Percentiles rank a stretch among this genome's conserved stretches.
Evolutionary conservation across 179 eudicot species (phyloP).

Genomic region (Silene noctiflora): DNA sequence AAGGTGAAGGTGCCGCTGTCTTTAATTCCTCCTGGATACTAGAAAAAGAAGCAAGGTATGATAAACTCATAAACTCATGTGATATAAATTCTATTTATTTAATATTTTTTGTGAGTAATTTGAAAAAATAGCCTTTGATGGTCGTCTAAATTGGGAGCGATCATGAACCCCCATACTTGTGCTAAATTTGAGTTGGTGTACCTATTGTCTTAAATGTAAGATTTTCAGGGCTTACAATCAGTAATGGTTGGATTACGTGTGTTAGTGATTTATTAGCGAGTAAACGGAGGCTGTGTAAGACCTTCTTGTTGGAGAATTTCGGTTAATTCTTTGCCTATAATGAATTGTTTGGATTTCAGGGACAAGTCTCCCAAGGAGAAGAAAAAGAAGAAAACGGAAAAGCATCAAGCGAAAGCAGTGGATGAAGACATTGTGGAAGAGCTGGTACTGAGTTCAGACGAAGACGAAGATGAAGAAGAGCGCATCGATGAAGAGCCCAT

Average conservation of each 20-base stretch:
- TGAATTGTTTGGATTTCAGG: constrained; percentile 30
- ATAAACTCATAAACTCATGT: neutral
- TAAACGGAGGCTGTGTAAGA: too few relatives aligned
- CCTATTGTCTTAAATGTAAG: too few relatives aligned
- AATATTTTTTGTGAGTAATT: neutral
- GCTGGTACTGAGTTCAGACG: constrained; percentile 85
- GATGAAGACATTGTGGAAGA: constrained; percentile 92
- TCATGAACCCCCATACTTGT: too few relatives aligned
- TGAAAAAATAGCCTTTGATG: neutral
- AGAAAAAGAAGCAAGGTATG: constrained; percentile 56
- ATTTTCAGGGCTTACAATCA: too few relatives aligned
- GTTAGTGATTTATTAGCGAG: too few relatives aligned
- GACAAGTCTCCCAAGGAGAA: constrained; percentile 37
- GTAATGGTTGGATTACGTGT: too few relatives aligned
- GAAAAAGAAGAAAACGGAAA: constrained; percentile 43
- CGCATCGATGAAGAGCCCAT: constrained; percentile 28
- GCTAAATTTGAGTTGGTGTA: too few relatives aligned
- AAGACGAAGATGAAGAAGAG: constrained; percentile 38
- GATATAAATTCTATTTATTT: neutral
- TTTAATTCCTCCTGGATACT: constrained; percentile 64
- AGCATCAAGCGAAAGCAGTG: constrained; percentile 24
- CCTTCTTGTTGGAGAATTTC: too few relatives aligned
- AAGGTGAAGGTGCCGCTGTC: constrained; percentile 47
- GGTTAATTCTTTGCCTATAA: neutral
- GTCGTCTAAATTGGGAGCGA: neutral